A percentile compares a stretch with the other conserved stretches of the same genome.
These are phyloP conservation scores for Geranomyces variabilis DNA, from an alignment of 192 early-diverging fungal genomes.

Conservation along the genomic window DNA sequence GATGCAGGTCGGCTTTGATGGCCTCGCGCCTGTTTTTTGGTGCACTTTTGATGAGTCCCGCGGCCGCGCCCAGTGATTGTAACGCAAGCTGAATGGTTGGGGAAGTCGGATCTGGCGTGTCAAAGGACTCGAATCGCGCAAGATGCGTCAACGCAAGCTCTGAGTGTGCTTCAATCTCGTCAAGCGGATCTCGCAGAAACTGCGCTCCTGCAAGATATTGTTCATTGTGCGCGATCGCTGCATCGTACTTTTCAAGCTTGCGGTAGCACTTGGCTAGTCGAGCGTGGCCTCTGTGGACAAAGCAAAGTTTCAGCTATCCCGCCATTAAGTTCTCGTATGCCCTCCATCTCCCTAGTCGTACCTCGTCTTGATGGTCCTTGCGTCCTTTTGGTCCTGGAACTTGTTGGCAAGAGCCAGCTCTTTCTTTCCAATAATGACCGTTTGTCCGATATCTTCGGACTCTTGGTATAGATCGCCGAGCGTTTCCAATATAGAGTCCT, in stretches of 20 bases:
- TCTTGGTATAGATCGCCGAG: slow-evolving; percentile 35
- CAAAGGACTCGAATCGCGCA: background rate
- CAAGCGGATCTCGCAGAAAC: slow-evolving; percentile 21
- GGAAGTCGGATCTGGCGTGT: background rate
- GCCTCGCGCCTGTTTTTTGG: slow-evolving; percentile 1
- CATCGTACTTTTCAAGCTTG: slow-evolving; percentile 24
- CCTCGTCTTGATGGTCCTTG: background rate
- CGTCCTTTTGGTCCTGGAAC: background rate
- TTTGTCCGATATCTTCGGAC: slow-evolving; percentile 23
- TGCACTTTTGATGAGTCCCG: background rate
- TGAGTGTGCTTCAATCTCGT: slow-evolving; percentile 13
- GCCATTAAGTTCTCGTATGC: too few relatives aligned
- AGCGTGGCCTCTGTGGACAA: slow-evolving; percentile 12
- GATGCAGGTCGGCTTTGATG: slow-evolving; percentile 21
- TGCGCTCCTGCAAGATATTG: slow-evolving; percentile 22
- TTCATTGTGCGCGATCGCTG: slow-evolving; percentile 9
- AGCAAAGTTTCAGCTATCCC: background rate
- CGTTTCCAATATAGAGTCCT: slow-evolving; percentile 6
- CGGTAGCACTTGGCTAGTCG: slow-evolving; percentile 17
- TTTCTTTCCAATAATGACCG: slow-evolving; percentile 14
- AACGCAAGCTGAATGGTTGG: background rate
- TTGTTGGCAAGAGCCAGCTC: slow-evolving; percentile 12
- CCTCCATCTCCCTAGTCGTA: too few relatives aligned
- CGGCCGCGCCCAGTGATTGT: background rate
- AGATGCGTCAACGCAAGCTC: slow-evolving; percentile 26